These are phyloP conservation scores for Immersiporthe knoxdaviesiana DNA, from an alignment of 2,329 filamentous ascomycete species.

Conservation along the genomic window DNA sequence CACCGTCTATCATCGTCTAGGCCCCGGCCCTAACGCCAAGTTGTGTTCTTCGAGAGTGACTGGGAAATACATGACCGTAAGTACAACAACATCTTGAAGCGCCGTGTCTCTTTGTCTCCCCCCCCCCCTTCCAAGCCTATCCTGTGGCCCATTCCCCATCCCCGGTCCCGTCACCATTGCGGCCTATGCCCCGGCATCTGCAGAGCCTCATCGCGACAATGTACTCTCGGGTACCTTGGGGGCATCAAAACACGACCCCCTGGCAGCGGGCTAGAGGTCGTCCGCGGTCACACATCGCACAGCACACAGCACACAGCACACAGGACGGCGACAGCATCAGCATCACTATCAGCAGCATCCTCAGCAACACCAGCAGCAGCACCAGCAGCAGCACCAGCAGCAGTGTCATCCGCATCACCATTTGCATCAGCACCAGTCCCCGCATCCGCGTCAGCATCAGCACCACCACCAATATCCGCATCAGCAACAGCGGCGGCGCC, in stretches of 20 bases:
- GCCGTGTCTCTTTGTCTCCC: background rate
- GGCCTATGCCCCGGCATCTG: slow-evolving; percentile 4
- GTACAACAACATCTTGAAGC: slow-evolving; percentile 5
- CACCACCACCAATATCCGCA: background rate
- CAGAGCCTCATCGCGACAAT: slow-evolving; percentile 20
- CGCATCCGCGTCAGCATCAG: too few species aligned
- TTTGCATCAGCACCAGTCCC: background rate
- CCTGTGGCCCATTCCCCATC: background rate
- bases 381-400: background rate
- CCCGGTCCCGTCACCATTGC: slow-evolving; percentile 6
- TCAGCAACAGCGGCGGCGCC: background rate
- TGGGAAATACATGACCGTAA: slow-evolving; percentile 14
- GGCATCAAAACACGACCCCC: background rate
- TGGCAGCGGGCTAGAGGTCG: background rate
- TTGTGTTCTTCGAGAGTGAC: slow-evolving; percentile 5
- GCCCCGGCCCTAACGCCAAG: background rate
- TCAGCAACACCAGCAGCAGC: background rate
- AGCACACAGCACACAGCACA: background rate
- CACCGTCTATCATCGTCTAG: background rate
- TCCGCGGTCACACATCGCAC: background rate
- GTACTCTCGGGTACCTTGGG: slow-evolving; percentile 6
- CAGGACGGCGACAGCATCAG: background rate
- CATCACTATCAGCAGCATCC: background rate
- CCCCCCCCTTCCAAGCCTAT: background rate
- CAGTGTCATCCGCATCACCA: background rate